Percentiles rank a stretch among this genome's conserved stretches.
Conservation (phyloP, 148 eudicot genomes). For the Rhododendron vialii region DNA sequence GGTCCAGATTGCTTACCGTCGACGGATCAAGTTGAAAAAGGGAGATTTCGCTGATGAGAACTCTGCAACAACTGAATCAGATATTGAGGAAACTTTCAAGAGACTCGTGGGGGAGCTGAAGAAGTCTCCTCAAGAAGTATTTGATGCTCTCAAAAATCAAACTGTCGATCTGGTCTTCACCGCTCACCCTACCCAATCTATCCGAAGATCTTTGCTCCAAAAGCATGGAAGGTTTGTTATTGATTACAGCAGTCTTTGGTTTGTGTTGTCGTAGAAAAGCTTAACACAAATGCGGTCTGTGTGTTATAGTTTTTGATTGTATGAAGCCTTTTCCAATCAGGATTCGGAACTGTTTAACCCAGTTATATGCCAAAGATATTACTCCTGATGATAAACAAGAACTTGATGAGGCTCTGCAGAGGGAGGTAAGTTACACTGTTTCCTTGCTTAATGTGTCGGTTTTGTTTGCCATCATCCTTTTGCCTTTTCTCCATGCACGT, state of each 20-base stretch:
- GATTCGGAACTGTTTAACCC: constrained; percentile 83
- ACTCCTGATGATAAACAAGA: constrained; percentile 96
- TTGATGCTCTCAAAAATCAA: constrained; percentile 92
- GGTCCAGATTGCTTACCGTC: constrained; percentile 85
- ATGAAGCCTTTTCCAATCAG: constrained; percentile 22
- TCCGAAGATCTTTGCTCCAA: constrained; percentile 93
- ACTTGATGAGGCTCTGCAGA: constrained; percentile 93
- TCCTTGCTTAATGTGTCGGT: not conserved
- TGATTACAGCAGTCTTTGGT: not conserved
- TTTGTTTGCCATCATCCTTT: not conserved
- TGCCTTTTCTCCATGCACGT: not conserved
- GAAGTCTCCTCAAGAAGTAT: constrained; percentile 88
- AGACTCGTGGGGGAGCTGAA: constrained; percentile 74
- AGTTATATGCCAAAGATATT: constrained; percentile 81
- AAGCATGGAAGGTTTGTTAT: constrained; percentile 85
- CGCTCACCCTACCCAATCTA: constrained; percentile 96
- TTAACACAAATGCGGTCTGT: not conserved
- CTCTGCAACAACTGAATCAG: constrained; percentile 88
- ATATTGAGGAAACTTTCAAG: constrained; percentile 87
- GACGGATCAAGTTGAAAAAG: constrained; percentile 77
- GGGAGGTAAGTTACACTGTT: constrained; percentile 58
- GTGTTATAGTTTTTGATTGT: not conserved
- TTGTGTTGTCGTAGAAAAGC: constrained; percentile 1
- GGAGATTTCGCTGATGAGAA: constrained; percentile 84
- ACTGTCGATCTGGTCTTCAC: constrained; percentile 91